Evolutionary conservation across 495 filamentous ascomycete species (phyloP), one percentile per base, ranked within the genome.

Genomic region (Penicillium turbatum): DNA sequence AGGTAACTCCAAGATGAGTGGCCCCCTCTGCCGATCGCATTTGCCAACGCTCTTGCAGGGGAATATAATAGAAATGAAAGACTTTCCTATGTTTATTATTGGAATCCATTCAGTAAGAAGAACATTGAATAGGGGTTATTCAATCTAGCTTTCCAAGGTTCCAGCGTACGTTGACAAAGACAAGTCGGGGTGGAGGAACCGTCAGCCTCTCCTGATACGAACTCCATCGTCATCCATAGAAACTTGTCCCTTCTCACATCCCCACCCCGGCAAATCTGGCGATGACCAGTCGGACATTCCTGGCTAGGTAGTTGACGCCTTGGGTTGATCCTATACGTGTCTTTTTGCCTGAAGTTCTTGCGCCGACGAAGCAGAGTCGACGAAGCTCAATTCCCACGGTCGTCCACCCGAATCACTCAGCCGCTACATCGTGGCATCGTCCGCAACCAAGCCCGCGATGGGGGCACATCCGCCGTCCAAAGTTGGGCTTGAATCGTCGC

Each of bases 401-500:
- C 48, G 29, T 57, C 34, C 50, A 59, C 49, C 47, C 29, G 40
- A 51, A 61, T 61, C 43, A 43, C 43, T 35, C 52, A 54, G 48
- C 50, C 45, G 36, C 17, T 34, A 27, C 37, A 48, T 32, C 48
- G 46, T 49, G 35, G 12, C 39, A 16, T 40, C 19, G 41, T 45
- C 48, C 39, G 27, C 42, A 48, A 50, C 29, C 48, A 26, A 30
- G 30, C 51, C 42, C 39, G 59, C 48, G 31, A 67, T 67, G 64
- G 64, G 59, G 13, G 56, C 59, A 42, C 36, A 54, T 24, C 41
- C 61, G 32, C 30, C 53, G 15, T 55, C 65, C n/a, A 37, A 34
- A n/a, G 56, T 55, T 27, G 54, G 57, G 68, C 83, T 84, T 65
- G 79, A 82, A 57, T 70, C 79, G 26, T 75, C 79, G 53, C 76